Percentiles rank a stretch among this genome's conserved stretches.
Evolutionary conservation across 163 green algal species (phyloP).

Genomic region (Chlamydomonas reinhardtii): DNA sequence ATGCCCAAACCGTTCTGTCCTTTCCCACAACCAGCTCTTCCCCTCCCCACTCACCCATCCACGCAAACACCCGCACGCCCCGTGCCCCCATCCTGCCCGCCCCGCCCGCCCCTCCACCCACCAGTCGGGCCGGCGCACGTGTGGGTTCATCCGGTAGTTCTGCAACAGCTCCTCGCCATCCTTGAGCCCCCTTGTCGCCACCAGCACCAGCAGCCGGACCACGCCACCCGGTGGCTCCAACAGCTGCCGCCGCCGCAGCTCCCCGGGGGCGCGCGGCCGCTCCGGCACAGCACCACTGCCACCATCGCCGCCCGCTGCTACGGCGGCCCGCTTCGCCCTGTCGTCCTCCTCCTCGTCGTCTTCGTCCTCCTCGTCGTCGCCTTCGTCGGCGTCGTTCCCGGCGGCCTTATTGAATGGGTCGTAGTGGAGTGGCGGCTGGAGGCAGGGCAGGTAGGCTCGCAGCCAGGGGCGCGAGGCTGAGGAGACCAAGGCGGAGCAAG

Average conservation of each 20-base stretch:
- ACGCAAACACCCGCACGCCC: neutral
- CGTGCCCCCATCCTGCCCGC: neutral
- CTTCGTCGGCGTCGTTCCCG: neutral
- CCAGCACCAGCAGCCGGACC: slow-evolving; percentile 70
- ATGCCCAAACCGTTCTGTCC: neutral
- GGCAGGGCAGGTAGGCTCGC: slow-evolving; percentile 46
- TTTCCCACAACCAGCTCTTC: neutral
- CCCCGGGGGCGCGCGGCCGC: neutral
- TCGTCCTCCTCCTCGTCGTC: neutral
- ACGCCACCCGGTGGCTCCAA: neutral
- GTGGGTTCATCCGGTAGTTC: slow-evolving; percentile 87
- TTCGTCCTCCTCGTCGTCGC: neutral
- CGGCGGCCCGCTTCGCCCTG: neutral
- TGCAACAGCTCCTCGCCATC: slow-evolving; percentile 83
- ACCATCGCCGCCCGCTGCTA: neutral
- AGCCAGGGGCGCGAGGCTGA: slow-evolving; percentile 29
- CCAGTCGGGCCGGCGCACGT: slow-evolving; percentile 76
- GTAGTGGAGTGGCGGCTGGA: slow-evolving; percentile 28
- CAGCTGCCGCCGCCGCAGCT: slow-evolving; percentile 30
- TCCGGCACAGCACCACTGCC: neutral
- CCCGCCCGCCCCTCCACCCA: slow-evolving; percentile 56
- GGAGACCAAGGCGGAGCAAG: neutral
- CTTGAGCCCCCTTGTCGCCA: slow-evolving; percentile 68
- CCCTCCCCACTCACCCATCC: too few relatives aligned
- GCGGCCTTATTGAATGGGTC: slow-evolving; percentile 28